Evolutionary conservation across 352 stramenopile genomes (phyloP).

Genomic region (Pythium vanterpoolii): DNA sequence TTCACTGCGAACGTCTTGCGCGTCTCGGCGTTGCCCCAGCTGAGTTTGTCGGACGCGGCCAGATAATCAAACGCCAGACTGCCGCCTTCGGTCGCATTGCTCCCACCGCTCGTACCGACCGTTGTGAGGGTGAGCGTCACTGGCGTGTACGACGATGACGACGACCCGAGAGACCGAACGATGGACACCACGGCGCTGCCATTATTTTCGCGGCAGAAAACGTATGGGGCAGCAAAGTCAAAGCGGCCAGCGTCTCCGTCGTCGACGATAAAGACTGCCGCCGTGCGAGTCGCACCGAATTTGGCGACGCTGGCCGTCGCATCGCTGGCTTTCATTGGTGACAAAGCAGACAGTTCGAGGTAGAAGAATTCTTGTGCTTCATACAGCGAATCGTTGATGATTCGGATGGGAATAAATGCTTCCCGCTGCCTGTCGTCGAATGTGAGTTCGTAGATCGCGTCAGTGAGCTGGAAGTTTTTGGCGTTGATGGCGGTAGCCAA

Average conservation of each 20-base stretch:
- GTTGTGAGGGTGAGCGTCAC: slow-evolving; percentile 53
- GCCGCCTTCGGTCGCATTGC: slow-evolving; percentile 59
- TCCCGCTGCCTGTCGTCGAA: slow-evolving; percentile 50
- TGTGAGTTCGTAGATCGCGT: slow-evolving; percentile 35
- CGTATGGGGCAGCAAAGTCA: slow-evolving; percentile 45
- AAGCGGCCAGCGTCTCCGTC: slow-evolving; percentile 63
- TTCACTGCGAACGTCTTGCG: slow-evolving; percentile 57
- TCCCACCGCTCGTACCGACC: slow-evolving; percentile 30
- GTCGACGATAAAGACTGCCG: slow-evolving; percentile 51
- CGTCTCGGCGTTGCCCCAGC: slow-evolving; percentile 49
- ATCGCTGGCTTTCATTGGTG: slow-evolving; percentile 31
- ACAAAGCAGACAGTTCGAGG: slow-evolving; percentile 38
- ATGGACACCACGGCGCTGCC: slow-evolving; percentile 55
- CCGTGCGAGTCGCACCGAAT: slow-evolving; percentile 28
- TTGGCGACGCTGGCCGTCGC: slow-evolving; percentile 32
- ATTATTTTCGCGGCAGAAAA: slow-evolving; percentile 69
- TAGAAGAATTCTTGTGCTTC: slow-evolving; percentile 69
- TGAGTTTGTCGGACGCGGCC: slow-evolving; percentile 40
- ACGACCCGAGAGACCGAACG: slow-evolving; percentile 41
- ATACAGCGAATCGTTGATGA: slow-evolving; percentile 62
- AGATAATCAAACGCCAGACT: slow-evolving; percentile 69
- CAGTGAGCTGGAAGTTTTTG: slow-evolving; percentile 54
- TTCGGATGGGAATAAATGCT: slow-evolving; percentile 39
- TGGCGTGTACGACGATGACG: slow-evolving; percentile 60
- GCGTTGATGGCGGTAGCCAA: slow-evolving; percentile 53